phyloP scores from a whole-genome alignment of 2,329 filamentous ascomycete genomes.

The Epichloe sibirici region DNA sequence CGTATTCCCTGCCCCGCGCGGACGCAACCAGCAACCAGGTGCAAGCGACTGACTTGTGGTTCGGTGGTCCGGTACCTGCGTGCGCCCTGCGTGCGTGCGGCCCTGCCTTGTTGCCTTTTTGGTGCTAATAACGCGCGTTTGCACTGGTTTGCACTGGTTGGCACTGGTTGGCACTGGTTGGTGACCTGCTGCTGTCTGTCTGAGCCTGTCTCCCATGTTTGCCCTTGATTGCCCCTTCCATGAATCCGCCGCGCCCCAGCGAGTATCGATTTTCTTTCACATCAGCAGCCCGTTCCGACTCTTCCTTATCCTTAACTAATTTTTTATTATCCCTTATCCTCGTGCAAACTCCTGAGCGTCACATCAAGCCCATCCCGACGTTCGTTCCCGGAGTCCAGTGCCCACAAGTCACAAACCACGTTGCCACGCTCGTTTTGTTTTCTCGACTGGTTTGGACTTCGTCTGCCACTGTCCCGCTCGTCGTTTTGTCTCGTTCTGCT shows the following conservation, averaged over 20 bases:
- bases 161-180: not conserved
- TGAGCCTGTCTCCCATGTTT: too few relatives aligned
- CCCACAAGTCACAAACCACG: too few relatives aligned
- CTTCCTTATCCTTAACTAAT: not conserved
- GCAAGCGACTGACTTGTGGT: not conserved
- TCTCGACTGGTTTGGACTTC: not conserved
- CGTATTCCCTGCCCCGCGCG: too few relatives aligned
- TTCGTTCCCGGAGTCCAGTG: too few relatives aligned
- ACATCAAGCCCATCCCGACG: too few relatives aligned
- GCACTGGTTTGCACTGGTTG: not conserved
- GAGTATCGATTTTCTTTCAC: not conserved
- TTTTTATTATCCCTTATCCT: not conserved
- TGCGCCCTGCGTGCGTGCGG: not conserved
- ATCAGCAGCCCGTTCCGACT: not conserved
- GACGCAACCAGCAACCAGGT: not conserved
- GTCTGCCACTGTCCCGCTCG: not conserved
- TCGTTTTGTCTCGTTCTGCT: not conserved
- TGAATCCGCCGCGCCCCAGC: not conserved
- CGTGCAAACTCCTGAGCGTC: not conserved
- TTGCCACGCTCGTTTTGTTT: too few relatives aligned
- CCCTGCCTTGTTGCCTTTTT: too few relatives aligned
- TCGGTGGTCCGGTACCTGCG: conserved; percentile 2
- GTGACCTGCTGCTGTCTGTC: too few relatives aligned
- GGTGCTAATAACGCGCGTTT: not conserved
- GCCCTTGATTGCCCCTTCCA: too few relatives aligned